Evolutionary conservation across 352 stramenopile genomes (phyloP).

Genomic region (Globisporangium yorkense): DNA sequence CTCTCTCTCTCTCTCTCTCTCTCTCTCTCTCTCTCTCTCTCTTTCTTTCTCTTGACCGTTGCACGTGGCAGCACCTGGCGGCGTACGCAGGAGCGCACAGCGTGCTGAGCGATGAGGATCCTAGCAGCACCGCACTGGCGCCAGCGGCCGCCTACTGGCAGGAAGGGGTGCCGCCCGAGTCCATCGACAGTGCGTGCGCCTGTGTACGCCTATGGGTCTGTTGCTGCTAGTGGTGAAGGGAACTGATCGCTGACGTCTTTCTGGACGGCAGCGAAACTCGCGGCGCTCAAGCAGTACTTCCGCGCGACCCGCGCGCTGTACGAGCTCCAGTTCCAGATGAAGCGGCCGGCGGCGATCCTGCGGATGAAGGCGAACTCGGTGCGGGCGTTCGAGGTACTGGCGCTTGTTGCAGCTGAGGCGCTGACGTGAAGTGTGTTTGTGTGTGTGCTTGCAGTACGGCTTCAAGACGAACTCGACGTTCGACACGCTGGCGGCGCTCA

Average conservation of each 20-base stretch:
- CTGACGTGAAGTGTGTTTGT: background rate
- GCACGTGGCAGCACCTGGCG: background rate
- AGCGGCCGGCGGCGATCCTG: conserved; percentile 60
- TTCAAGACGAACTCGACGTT: conserved; percentile 65
- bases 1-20: background rate
- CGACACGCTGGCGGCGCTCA: conserved; percentile 52
- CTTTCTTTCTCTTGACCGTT: background rate
- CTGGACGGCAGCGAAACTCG: conserved; percentile 39
- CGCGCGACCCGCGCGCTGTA: conserved; percentile 57
- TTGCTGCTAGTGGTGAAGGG: background rate
- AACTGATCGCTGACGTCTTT: background rate
- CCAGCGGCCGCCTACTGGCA: conserved; percentile 13
- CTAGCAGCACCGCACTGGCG: background rate
- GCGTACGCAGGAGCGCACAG: background rate
- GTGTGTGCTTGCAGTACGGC: conserved; percentile 36
- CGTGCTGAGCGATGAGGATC: conserved; percentile 3
- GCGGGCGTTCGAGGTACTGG: background rate
- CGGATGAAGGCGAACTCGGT: conserved; percentile 68
- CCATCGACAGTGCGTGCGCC: conserved; percentile 6
- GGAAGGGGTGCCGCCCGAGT: conserved; percentile 7
- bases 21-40: background rate
- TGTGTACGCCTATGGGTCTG: background rate
- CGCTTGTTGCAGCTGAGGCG: background rate
- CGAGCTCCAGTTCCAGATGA: conserved; percentile 71
- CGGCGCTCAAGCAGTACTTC: conserved; percentile 50